Evolutionary conservation across 805 yeast species (phyloP).

Genomic region (Suhomyces emberorum): DNA sequence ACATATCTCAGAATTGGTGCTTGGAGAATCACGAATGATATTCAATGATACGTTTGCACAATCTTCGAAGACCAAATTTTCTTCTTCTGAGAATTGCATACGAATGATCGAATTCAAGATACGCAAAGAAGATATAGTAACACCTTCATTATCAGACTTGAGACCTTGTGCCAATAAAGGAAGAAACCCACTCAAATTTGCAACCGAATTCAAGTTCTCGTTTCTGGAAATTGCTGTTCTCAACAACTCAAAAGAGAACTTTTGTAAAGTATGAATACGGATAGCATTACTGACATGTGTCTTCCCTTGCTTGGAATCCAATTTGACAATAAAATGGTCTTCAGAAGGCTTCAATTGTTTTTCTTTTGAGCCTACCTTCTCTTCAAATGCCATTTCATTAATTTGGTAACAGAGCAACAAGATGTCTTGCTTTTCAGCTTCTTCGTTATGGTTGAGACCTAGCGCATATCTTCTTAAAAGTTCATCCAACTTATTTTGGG

Average conservation of each 20-base stretch:
- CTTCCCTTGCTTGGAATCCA: slow-evolving; percentile 55
- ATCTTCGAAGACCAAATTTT: slow-evolving; percentile 50
- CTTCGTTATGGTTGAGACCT: slow-evolving; percentile 75
- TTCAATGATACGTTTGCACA: slow-evolving; percentile 60
- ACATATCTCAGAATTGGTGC: slow-evolving; percentile 73
- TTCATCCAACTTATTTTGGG: slow-evolving; percentile 75
- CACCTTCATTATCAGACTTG: slow-evolving; percentile 68
- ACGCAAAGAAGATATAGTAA: slow-evolving; percentile 64
- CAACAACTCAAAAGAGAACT: slow-evolving; percentile 72
- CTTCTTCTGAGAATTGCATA: slow-evolving; percentile 57
- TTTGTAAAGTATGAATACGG: slow-evolving; percentile 62
- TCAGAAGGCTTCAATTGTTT: slow-evolving; percentile 36
- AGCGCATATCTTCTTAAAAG: slow-evolving; percentile 68
- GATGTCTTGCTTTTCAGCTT: slow-evolving; percentile 53
- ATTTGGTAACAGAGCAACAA: slow-evolving; percentile 73
- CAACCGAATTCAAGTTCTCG: slow-evolving; percentile 53
- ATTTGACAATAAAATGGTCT: slow-evolving; percentile 71
- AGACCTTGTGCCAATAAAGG: slow-evolving; percentile 66
- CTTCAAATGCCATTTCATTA: slow-evolving; percentile 48
- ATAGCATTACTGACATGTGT: slow-evolving; percentile 55
- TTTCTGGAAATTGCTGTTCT: slow-evolving; percentile 68
- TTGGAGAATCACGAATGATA: slow-evolving; percentile 70
- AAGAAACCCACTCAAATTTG: slow-evolving; percentile 66
- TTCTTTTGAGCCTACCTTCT: slow-evolving; percentile 10
- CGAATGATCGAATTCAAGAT: slow-evolving; percentile 58